Evolutionary conservation across 805 yeast species (phyloP).

Genomic region (Wickerhamomyces hampshirensis): DNA sequence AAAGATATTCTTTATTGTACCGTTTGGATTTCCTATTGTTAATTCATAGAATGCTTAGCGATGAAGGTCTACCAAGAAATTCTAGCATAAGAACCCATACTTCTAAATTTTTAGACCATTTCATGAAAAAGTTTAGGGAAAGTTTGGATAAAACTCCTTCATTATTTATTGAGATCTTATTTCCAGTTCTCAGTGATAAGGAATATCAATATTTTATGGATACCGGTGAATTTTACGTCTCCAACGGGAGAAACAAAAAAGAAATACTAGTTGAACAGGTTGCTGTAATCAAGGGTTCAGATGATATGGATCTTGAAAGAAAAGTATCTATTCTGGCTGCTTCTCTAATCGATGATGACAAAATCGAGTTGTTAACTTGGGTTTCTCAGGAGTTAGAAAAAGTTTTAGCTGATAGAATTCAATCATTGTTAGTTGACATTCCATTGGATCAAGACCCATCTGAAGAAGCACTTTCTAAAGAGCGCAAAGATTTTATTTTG

Average conservation of each 20-base stretch:
- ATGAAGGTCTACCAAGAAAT: slow-evolving; percentile 41
- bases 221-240: slow-evolving; percentile 43
- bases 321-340: slow-evolving; percentile 48
- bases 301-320: slow-evolving; percentile 35
- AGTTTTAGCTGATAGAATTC: slow-evolving; percentile 24
- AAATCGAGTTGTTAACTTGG: slow-evolving; percentile 39
- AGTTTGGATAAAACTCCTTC: slow-evolving; percentile 47
- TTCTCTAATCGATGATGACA: slow-evolving; percentile 41
- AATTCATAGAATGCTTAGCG: slow-evolving; percentile 49
- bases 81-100: slow-evolving; percentile 52
- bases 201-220: slow-evolving; percentile 48
- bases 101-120: slow-evolving; percentile 60
- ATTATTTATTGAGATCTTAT: slow-evolving; percentile 59
- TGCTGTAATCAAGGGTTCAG: slow-evolving; percentile 26
- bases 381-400: slow-evolving; percentile 33
- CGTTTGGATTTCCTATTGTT: slow-evolving; percentile 70
- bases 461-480: slow-evolving; percentile 6
- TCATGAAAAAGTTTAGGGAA: slow-evolving; percentile 51
- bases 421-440: slow-evolving; percentile 11
- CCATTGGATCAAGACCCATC: slow-evolving; percentile 4
- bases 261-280: slow-evolving; percentile 7
- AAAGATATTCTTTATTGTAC: slow-evolving; percentile 51
- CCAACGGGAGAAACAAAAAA: slow-evolving; percentile 13
- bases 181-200: slow-evolving; percentile 48
- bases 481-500: slow-evolving; percentile 10